Evolutionary conservation across 2,329 filamentous ascomycete species (phyloP), one percentile per base, ranked within the genome.

Genomic region (Ramularia endophylla): DNA sequence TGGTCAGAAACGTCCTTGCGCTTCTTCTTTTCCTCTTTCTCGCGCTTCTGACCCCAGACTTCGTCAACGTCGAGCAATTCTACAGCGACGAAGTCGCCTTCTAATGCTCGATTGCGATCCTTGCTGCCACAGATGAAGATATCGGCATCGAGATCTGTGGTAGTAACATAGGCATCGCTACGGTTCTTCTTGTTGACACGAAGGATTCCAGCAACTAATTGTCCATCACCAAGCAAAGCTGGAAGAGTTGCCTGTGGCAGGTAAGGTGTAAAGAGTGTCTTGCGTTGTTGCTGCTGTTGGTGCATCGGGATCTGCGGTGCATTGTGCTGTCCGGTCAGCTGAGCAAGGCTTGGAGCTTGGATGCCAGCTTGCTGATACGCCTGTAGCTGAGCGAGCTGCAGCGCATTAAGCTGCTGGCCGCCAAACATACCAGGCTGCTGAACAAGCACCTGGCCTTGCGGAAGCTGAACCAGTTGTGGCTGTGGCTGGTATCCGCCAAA

Each of bases 1-100:
- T 87, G 89, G 62, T 97, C 92, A 25, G 88, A 94, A 45, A 95
- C 94, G 60, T 98, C 92, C 74, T 98, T 98, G 65, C 92, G 86
- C 73, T 97, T 98, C 80, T 98, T 98, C 78, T 98, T 98, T 66
- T 98, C 92, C 69, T 98, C 92, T 66, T 98, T 98, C 66, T 98
- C 92, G 42, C 88, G 87, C 75, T 98, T 98, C 72, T 98, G 92
- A 17, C 84, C 80, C 92, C 92, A 98, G 2, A 98, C 92, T 62
- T 98, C 92, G 62, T 97, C 92, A 6, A 98, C 92, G 59, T 98
- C 90, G 38, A 98, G 80, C 34, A 98, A 81, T 68, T 98, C 92
- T 40, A 98, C 81, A 22, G 92, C 92, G 44, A 98, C 92, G 41
- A 95, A 77, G 63, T 98, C 92, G 44, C 92, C 92, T 65, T 98